Evolutionary conservation across 345 rosid species (phyloP).

Genomic region (Gynandropsis gynandra): DNA sequence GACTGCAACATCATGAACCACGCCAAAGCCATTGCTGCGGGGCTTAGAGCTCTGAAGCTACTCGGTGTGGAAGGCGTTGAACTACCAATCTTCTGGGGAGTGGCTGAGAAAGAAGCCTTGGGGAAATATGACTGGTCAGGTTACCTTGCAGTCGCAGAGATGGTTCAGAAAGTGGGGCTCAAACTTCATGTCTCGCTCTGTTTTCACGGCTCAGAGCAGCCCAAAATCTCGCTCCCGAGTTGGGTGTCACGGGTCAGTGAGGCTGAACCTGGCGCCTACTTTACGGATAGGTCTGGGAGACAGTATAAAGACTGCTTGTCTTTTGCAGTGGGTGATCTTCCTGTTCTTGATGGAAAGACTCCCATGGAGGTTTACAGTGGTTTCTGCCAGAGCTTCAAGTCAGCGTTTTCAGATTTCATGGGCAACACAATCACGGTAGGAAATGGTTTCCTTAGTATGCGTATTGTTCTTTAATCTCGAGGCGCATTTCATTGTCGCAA

Average conservation of each 20-base stretch:
- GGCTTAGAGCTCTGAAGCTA: conserved; percentile 77
- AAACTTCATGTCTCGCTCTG: conserved; percentile 73
- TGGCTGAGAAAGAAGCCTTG: conserved; percentile 75
- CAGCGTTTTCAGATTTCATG: conserved; percentile 51
- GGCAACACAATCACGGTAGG: conserved; percentile 71
- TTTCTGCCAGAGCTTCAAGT: conserved; percentile 79
- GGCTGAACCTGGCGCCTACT: conserved; percentile 45
- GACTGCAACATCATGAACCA: conserved; percentile 54
- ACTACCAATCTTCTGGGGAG: conserved; percentile 90
- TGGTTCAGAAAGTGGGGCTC: conserved; percentile 66
- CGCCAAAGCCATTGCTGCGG: conserved; percentile 64
- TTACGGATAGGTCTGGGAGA: conserved; percentile 45
- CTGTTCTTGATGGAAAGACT: conserved; percentile 68
- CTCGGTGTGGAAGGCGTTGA: conserved; percentile 88
- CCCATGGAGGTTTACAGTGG: conserved; percentile 60
- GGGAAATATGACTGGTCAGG: conserved; percentile 85
- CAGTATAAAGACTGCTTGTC: conserved; percentile 61
- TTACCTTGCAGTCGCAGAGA: conserved; percentile 67
- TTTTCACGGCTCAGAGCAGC: conserved; percentile 49
- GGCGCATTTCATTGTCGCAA: not conserved
- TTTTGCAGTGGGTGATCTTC: conserved; percentile 64
- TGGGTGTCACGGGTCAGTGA: conserved; percentile 67
- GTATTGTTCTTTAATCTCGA: not conserved
- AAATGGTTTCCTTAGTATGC: not conserved
- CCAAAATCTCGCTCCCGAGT: conserved; percentile 51